Base-by-base conservation (phyloP, 768 basidiomycete species). In the Lyophyllum semitale region DNA sequence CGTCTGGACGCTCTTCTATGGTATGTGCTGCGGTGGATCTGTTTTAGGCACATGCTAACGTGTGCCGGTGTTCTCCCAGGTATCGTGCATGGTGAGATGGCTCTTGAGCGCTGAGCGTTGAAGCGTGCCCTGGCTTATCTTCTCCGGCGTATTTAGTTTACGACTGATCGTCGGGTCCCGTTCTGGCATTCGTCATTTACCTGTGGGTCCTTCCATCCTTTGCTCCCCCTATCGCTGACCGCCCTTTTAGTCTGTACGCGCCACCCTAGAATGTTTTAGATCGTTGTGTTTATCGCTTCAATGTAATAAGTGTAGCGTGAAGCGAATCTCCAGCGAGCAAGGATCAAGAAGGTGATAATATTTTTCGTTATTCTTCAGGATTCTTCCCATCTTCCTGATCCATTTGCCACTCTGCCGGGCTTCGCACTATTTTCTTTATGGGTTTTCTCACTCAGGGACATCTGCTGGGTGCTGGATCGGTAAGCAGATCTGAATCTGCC, bases 1-100 rank as follows among this genome's bases (percentile, higher is more conserved):
- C 26, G 88, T 90, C 20, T 98, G 95, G 95, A 98, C 95, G 32
- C 75, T 96, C 52, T 91, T 95, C 69, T 96, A 91, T 68, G 95
- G 91, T 93, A 63, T 55, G 89, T 73, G 13, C 25, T 15, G 43
- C 8, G 8, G 20, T 26, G 25, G 3, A 44, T 44, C 37, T 38
- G 37, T 44, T 27, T 27, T 27, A 13, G 23, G 26, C 43, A 4
- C 25, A 44, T 27, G 17, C n/a, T 18, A n/a, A n/a, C n/a, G n/a
- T n/a, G 26, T 17, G 26, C 26, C 44, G 44, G 41, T 26, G 30
- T 15, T 42, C n/a, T 43, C 53, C 37, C 20, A 81, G 78, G 76
- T 32, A 75, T 81, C 64, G 77, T 82, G 30, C 80, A 81, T 65
- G 80, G 80, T 82, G 63, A 66, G 77, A 60, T 38, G 50, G 26